A percentile compares a stretch with the other conserved stretches of the same genome.
These are phyloP conservation scores for Camellia lanceoleosa DNA, from an alignment of 148 eudicot species.

Conservation along the genomic window DNA sequence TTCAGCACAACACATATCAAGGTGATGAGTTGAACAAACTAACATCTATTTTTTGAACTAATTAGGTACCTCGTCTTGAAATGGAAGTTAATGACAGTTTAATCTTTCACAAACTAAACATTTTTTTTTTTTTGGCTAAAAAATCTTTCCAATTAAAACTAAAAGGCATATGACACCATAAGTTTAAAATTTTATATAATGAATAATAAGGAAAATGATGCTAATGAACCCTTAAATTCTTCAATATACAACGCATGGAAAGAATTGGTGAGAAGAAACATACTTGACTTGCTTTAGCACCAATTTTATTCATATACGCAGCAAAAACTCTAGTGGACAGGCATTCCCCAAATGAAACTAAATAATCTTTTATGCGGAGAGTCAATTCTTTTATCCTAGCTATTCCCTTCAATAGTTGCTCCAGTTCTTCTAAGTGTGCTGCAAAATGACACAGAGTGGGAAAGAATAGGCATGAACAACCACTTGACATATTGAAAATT, in stretches of 20 bases:
- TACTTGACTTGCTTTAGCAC: constrained; percentile 57
- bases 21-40: background rate
- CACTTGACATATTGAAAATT: background rate
- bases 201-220: background rate
- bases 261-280: constrained; percentile 16
- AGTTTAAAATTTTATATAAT: background rate
- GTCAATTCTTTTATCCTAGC: constrained; percentile 64
- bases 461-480: background rate
- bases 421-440: constrained; percentile 52
- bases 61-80: background rate
- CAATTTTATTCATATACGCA: constrained; percentile 48
- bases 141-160: background rate
- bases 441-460: background rate
- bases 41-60: background rate
- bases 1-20: background rate
- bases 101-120: background rate
- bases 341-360: constrained; percentile 69
- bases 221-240: background rate
- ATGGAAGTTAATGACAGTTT: background rate
- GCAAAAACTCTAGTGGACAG: constrained; percentile 58
- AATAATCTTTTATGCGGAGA: constrained; percentile 47
- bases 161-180: background rate
- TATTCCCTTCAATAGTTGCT: constrained; percentile 58
- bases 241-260: background rate
- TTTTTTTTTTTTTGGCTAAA: background rate